Evolutionary conservation across 2,329 filamentous ascomycete species (phyloP).

Genomic region (Acrocalymma vagum): DNA sequence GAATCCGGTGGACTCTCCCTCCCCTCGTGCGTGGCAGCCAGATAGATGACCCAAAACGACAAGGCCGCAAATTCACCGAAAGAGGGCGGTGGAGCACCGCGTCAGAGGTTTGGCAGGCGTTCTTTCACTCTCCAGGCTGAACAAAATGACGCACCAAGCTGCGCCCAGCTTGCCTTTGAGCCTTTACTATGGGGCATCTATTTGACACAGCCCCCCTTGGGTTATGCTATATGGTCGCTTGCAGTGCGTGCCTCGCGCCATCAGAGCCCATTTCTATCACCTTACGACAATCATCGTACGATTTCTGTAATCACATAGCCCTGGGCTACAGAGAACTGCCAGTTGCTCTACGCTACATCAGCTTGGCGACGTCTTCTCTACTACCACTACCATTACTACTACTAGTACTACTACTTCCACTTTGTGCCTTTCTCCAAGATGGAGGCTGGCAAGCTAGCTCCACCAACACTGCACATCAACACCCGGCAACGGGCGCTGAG

Average conservation of each 20-base stretch:
- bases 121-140: slow-evolving; percentile 13
- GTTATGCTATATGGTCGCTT: slow-evolving; percentile 21
- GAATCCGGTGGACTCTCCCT: slow-evolving; percentile 9
- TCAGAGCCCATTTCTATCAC: slow-evolving; percentile 3
- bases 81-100: slow-evolving; percentile 10
- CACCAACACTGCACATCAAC: slow-evolving; percentile 34
- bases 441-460: slow-evolving; percentile 34
- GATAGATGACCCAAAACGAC: background rate
- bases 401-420: no score
- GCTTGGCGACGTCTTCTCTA: background rate
- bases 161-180: no score
- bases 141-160: slow-evolving; percentile 23
- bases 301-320: no score
- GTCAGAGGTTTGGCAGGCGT: slow-evolving; percentile 14
- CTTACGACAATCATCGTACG: background rate
- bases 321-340: no score
- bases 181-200: slow-evolving; percentile 13
- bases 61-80: slow-evolving; percentile 6
- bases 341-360: no score
- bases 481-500: slow-evolving; percentile 33
- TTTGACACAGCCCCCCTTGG: slow-evolving; percentile 24
- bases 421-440: slow-evolving; percentile 19
- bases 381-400: background rate
- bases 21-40: slow-evolving; percentile 3
- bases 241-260: slow-evolving; percentile 8